phyloP scores from a whole-genome alignment of 208 protist genomes.

The Lotmaria passim region DNA sequence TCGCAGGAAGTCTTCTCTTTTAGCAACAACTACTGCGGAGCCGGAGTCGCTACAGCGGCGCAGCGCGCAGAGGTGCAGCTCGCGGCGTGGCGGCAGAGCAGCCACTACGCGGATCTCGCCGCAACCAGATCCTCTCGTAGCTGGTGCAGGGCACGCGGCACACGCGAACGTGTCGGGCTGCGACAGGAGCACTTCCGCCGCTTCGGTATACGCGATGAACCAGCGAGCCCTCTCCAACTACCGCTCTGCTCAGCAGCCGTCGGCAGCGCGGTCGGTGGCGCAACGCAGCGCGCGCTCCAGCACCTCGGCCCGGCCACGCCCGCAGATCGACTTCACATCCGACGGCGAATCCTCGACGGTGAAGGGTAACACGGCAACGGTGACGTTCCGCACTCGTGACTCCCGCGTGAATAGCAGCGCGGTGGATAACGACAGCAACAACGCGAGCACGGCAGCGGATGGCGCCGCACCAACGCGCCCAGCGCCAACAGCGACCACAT shows the following conservation, averaged over 20 bases:
- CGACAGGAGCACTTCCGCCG: not conserved
- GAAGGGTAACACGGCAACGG: slow-evolving; percentile 70
- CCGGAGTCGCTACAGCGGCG: not conserved
- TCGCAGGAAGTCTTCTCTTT: not conserved
- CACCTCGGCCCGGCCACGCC: slow-evolving; percentile 52
- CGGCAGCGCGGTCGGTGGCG: slow-evolving; percentile 37
- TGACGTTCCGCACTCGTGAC: slow-evolving; percentile 44
- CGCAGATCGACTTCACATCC: slow-evolving; percentile 54
- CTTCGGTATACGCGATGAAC: slow-evolving; percentile 3
- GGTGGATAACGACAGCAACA: not conserved
- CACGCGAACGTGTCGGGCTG: not conserved
- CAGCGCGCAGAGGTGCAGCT: not conserved
- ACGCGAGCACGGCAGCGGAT: not conserved
- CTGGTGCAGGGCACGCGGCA: not conserved
- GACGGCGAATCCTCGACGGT: slow-evolving; percentile 46
- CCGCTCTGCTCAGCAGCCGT: slow-evolving; percentile 8
- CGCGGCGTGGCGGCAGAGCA: too few relatives aligned
- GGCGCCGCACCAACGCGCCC: too few relatives aligned
- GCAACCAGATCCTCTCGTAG: not conserved
- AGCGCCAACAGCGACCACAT: not conserved
- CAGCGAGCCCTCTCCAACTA: slow-evolving; percentile 13
- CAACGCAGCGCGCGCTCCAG: slow-evolving; percentile 40
- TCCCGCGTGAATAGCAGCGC: not conserved
- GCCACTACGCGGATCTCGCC: too few relatives aligned
- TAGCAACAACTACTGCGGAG: not conserved